phyloP scores from a whole-genome alignment of 2,329 filamentous ascomycete species.

The Ophiostoma fasciatum region DNA sequence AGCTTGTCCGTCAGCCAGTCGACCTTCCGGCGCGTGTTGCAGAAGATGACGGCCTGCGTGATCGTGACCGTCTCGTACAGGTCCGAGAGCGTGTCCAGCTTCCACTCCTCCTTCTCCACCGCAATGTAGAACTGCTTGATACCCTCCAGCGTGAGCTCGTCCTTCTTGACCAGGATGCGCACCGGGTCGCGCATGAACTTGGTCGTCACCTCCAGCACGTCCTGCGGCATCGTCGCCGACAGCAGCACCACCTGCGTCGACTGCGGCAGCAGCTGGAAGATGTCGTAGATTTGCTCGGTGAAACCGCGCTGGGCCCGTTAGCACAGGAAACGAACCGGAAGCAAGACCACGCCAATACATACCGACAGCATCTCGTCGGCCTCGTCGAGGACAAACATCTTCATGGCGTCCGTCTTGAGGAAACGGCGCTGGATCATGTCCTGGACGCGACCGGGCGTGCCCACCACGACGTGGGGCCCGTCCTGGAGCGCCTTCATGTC shows the following conservation, averaged over 20 bases:
- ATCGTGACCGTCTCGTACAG: conserved; percentile 99
- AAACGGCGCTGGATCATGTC: conserved; percentile 99
- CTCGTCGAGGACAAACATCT: conserved; percentile 99
- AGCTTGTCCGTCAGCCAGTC: conserved; percentile 99
- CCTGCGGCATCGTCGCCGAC: conserved; percentile 96
- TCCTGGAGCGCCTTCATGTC: conserved; percentile 97
- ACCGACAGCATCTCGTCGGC: conserved; percentile 98
- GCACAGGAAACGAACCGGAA: too few relatives aligned
- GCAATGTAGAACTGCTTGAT: conserved; percentile 99
- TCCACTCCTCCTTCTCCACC: conserved; percentile 99
- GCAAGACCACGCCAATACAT: too few relatives aligned
- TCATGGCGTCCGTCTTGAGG: conserved; percentile 94
- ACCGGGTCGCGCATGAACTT: conserved; percentile 99
- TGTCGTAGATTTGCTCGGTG: conserved; percentile 99
- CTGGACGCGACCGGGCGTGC: conserved; percentile 94
- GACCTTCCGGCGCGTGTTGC: conserved; percentile 99
- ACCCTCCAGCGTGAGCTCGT: conserved; percentile 98
- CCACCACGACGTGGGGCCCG: conserved; percentile 92
- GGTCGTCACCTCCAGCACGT: conserved; percentile 97
- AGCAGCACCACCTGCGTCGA: conserved; percentile 97
- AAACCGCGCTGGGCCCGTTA: conserved; percentile 66
- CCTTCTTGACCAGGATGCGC: conserved; percentile 98
- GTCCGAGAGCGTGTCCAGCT: conserved; percentile 96
- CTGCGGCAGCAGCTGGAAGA: conserved; percentile 97
- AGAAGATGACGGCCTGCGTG: conserved; percentile 99